Percentiles rank a stretch among this genome's conserved stretches.
These are phyloP conservation scores for Drechslera avenae DNA, from an alignment of 2,329 filamentous ascomycete species.

Conservation along the genomic window DNA sequence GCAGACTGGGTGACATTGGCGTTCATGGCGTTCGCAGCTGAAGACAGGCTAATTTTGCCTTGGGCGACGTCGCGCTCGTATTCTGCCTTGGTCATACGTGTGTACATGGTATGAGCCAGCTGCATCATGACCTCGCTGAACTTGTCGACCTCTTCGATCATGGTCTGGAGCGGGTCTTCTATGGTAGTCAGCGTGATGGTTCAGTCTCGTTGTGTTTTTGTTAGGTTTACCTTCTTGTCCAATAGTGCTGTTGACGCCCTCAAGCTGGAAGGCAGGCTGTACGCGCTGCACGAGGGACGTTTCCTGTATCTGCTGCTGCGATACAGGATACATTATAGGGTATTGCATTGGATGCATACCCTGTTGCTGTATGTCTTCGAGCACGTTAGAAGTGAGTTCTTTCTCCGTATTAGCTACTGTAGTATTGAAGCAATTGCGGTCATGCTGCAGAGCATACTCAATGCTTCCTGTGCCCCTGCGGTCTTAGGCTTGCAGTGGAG, in stretches of 20 bases:
- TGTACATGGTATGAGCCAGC: slow-evolving; percentile 63
- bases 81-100: slow-evolving; percentile 92
- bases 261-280: neutral
- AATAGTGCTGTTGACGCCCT: neutral
- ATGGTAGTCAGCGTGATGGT: slow-evolving; percentile 3
- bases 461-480: neutral
- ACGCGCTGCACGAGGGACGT: too few species aligned
- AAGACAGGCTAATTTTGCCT: neutral
- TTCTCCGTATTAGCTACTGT: too few species aligned
- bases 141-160: slow-evolving; percentile 1
- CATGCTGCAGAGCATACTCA: neutral
- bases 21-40: neutral
- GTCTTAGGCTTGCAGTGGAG: too few species aligned
- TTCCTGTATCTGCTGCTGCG: too few species aligned
- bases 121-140: neutral
- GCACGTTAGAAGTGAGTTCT: too few species aligned
- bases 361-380: too few species aligned
- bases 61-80: slow-evolving; percentile 67
- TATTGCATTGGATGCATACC: too few species aligned
- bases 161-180: neutral
- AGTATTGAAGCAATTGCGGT: neutral
- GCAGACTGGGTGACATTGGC: neutral
- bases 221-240: neutral
- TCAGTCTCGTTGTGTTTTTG: neutral
- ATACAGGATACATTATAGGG: too few species aligned